Evolutionary conservation across 805 yeast genomes (phyloP), one percentile per base, ranked within the genome.

Genomic region (Myxozyma kluyveri): DNA sequence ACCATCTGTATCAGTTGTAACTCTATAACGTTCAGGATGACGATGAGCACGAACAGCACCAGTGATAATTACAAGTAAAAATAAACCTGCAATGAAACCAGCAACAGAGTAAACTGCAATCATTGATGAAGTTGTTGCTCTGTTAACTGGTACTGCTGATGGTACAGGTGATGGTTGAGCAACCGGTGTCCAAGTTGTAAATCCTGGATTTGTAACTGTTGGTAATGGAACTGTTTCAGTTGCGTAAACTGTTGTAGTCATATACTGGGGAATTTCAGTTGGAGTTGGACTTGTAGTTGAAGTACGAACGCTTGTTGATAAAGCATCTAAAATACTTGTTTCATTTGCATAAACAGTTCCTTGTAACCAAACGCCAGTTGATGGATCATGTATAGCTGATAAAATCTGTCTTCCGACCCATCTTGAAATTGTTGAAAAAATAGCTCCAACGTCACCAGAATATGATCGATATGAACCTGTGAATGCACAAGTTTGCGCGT

Each of bases 11-110:
- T 48, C 33, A 4, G 49, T 55, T 3, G 50, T 50, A 12, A 56
- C 14, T 32, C 50, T 55, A 32, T 68, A 68, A 23, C 71, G 53
- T 40, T 67, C 71, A 1, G 72, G 72, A 44, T 68, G 68, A 21
- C 67, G 58, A 36, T 65, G 70, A 9, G 66, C 62, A 3, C 71
- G 62, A 27, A 66, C 47, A 3, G 68, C 67, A n/a, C 71, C 71
- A 3, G 66, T 57, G 5, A 65, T 51, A 22, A 68, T 62, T 27
- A 68, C 50, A 22, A 65, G 49, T 29, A 66, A 49, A 39, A 67
- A 66, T 24, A 63, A 59, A 1, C 61, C 50, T 2, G 67, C 65
- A 3, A 66, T 52, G 6, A 67, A 35, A 10, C 69, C 69, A 6
- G 68, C 61, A 24, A 65, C 44, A 42, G 59, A 43, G 48, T 67